Evolutionary conservation across 768 basidiomycete species (phyloP).

Genomic region (Lactarius tabidus): DNA sequence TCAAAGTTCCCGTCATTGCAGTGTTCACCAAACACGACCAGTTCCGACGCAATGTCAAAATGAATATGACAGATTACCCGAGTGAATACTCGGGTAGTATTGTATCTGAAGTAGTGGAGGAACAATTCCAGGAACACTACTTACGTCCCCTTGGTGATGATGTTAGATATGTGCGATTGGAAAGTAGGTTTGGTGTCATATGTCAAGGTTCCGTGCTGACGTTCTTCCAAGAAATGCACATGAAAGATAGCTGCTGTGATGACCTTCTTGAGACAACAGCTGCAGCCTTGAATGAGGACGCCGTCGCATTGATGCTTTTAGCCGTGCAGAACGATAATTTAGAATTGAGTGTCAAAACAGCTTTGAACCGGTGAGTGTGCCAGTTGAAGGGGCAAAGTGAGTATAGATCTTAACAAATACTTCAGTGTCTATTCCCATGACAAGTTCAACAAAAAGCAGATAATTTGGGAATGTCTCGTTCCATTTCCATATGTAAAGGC

Average conservation of each 20-base stretch:
- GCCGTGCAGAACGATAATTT: not conserved
- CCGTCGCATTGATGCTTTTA: not conserved
- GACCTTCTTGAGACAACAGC: not conserved
- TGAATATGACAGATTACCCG: too few species aligned
- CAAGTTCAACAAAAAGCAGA: too few species aligned
- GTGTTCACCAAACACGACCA: too few species aligned
- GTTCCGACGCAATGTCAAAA: too few species aligned
- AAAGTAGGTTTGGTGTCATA: not conserved
- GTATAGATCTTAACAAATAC: not conserved
- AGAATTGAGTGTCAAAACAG: not conserved
- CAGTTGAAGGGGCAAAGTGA: not conserved
- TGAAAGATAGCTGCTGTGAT: not conserved
- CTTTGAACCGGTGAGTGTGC: not conserved
- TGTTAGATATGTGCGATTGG: not conserved
- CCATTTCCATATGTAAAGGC: too few species aligned
- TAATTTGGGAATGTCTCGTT: too few species aligned
- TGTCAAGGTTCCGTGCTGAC: not conserved
- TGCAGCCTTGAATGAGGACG: not conserved
- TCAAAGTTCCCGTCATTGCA: not conserved
- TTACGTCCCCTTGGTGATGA: not conserved
- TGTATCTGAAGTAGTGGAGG: too few species aligned
- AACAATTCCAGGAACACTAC: not conserved
- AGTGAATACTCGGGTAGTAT: too few species aligned
- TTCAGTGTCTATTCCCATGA: not conserved
- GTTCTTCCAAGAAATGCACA: not conserved